A percentile compares a stretch with the other conserved stretches of the same genome.
Conservation (phyloP, 345 rosid species). For the Syzygium jambos region DNA sequence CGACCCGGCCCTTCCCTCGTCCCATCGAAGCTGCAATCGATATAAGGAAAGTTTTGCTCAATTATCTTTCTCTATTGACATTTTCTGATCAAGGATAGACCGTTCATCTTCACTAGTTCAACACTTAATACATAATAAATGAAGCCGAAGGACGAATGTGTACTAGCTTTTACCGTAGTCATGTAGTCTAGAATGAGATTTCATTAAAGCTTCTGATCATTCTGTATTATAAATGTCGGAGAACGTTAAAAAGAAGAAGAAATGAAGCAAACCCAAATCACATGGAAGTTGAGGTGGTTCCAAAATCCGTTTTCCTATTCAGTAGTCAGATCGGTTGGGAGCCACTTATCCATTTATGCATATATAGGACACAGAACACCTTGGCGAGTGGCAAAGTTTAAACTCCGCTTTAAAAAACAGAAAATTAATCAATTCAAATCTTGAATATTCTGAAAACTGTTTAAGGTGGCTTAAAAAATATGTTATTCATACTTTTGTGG, state of each 20-base stretch:
- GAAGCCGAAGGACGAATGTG: not conserved
- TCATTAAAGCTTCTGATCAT: constrained; percentile 38
- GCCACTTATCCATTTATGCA: too few species aligned
- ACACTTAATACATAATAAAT: not conserved
- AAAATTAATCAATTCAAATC: too few species aligned
- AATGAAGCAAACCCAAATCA: too few species aligned
- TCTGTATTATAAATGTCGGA: constrained; percentile 30
- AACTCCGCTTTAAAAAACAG: too few species aligned
- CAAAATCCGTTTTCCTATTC: too few species aligned
- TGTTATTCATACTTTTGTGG: too few species aligned
- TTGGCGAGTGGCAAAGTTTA: too few species aligned
- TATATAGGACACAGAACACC: too few species aligned
- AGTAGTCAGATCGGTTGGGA: too few species aligned
- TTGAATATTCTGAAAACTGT: too few species aligned
- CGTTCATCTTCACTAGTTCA: not conserved
- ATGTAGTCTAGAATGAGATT: not conserved
- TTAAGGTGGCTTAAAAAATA: too few species aligned
- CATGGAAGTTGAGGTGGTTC: too few species aligned
- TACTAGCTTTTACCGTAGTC: not conserved
- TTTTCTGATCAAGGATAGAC: not conserved
- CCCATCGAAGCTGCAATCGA: constrained; percentile 45
- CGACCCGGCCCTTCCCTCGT: constrained; percentile 23
- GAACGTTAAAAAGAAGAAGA: constrained; percentile 17
- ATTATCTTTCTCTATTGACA: not conserved
- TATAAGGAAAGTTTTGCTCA: not conserved